Conservation (phyloP, 495 filamentous ascomycete genomes). For the Penicillium ochrochloron region DNA sequence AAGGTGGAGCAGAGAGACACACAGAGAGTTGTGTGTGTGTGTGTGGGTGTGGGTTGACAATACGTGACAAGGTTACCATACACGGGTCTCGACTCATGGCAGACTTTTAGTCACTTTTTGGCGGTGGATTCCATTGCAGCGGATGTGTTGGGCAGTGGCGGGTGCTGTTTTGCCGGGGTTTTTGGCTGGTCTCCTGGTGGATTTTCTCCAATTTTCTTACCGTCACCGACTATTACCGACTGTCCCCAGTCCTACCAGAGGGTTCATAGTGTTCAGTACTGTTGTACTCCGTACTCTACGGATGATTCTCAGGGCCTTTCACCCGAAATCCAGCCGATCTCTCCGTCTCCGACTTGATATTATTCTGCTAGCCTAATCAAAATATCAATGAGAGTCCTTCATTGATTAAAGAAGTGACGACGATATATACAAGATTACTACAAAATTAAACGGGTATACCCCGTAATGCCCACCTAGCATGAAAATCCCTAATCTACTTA, state of each 20-base stretch:
- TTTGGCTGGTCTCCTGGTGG: slow-evolving; percentile 2
- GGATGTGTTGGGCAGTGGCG: slow-evolving; percentile 1
- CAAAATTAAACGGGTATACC: not conserved
- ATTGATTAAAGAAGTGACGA: not conserved
- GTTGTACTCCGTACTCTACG: no score
- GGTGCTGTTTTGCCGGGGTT: not conserved
- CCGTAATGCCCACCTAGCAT: not conserved
- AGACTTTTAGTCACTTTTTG: not conserved
- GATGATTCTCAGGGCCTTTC: slow-evolving; percentile 8
- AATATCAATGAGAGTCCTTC: not conserved
- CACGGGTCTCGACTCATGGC: slow-evolving; percentile 12
- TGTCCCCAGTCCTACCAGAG: no score
- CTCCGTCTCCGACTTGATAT: not conserved
- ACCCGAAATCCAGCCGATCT: slow-evolving; percentile 17
- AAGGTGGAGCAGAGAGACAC: slow-evolving; percentile 9
- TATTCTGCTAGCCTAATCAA: no score
- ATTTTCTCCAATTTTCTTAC: not conserved
- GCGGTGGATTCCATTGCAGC: not conserved
- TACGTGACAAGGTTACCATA: slow-evolving; percentile 23
- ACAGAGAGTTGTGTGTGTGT: not conserved
- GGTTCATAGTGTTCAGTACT: no score
- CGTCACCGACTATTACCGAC: not conserved
- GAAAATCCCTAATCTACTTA: not conserved
- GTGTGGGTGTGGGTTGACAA: slow-evolving; percentile 18
- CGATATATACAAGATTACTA: not conserved